phyloP scores from a whole-genome alignment of 2,329 filamentous ascomycete genomes.

The Pezicula rhizophila region DNA sequence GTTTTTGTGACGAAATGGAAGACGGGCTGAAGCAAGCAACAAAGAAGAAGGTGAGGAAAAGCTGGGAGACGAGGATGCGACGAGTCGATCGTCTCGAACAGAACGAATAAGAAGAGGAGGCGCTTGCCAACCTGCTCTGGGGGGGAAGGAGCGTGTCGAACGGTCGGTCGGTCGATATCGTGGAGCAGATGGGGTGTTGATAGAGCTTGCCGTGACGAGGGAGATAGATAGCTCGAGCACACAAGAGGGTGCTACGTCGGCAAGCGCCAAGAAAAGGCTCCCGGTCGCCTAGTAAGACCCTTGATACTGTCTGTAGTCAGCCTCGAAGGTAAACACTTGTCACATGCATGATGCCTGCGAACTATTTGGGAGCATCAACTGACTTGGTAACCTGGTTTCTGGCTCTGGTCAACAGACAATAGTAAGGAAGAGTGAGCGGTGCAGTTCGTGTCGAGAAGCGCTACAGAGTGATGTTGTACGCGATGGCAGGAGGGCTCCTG shows the following conservation, averaged over 20 bases:
- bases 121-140: not conserved
- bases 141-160: not conserved
- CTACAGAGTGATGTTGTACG: too few species aligned
- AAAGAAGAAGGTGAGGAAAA: conserved; percentile 13
- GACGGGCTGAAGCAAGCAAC: conserved; percentile 17
- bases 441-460: too few species aligned
- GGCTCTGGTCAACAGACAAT: too few species aligned
- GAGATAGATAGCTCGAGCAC: not conserved
- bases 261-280: not conserved
- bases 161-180: not conserved
- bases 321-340: not conserved
- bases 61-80: conserved; percentile 6
- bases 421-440: too few species aligned
- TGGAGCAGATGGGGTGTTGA: too few species aligned
- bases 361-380: too few species aligned
- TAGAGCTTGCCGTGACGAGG: not conserved
- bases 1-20: conserved; percentile 18
- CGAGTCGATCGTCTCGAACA: not conserved
- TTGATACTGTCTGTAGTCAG: not conserved
- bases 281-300: not conserved
- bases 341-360: not conserved
- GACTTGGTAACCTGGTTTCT: too few species aligned
- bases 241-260: not conserved
- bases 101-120: not conserved
- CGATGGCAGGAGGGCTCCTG: too few species aligned